phyloP scores from a whole-genome alignment of 306 rosid genomes.

The Hippophae rhamnoides region DNA sequence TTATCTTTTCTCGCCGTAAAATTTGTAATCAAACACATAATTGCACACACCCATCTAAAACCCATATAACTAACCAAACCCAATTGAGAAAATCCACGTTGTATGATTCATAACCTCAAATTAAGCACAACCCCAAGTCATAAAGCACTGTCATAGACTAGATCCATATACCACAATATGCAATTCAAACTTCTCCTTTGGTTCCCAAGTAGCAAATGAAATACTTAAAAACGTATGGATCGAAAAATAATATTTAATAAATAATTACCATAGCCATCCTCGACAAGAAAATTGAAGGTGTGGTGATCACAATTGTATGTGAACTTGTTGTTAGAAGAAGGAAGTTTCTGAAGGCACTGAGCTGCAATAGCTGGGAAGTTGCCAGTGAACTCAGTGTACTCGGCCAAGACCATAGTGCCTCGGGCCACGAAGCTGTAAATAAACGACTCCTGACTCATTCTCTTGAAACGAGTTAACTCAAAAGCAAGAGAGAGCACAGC shows the following conservation, averaged over 20 bases:
- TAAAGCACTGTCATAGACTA: constrained; percentile 6
- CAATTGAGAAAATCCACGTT: constrained; percentile 13
- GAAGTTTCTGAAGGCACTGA: constrained; percentile 79
- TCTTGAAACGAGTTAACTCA: constrained; percentile 15
- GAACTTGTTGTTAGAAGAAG: constrained; percentile 82
- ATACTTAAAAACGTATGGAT: constrained; percentile 5
- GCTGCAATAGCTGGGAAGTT: constrained; percentile 91
- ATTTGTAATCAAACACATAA: background rate
- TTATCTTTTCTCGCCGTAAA: background rate
- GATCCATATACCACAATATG: constrained; percentile 30
- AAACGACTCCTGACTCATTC: constrained; percentile 77
- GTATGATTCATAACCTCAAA: constrained; percentile 1
- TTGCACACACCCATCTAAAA: constrained; percentile 4
- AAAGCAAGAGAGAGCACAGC: background rate
- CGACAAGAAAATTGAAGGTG: constrained; percentile 76
- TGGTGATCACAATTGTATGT: constrained; percentile 84
- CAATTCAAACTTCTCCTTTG: constrained; percentile 17
- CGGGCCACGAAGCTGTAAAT: constrained; percentile 88
- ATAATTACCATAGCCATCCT: constrained; percentile 74
- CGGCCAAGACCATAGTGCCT: constrained; percentile 83
- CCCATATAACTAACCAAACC: constrained; percentile 15
- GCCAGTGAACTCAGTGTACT: constrained; percentile 88
- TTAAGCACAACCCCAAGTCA: constrained; percentile 16
- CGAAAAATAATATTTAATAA: background rate
- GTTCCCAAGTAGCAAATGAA: constrained; percentile 4